Evolutionary conservation across 441 rosid genomes (phyloP).

Genomic region (Mallotus japonicus): DNA sequence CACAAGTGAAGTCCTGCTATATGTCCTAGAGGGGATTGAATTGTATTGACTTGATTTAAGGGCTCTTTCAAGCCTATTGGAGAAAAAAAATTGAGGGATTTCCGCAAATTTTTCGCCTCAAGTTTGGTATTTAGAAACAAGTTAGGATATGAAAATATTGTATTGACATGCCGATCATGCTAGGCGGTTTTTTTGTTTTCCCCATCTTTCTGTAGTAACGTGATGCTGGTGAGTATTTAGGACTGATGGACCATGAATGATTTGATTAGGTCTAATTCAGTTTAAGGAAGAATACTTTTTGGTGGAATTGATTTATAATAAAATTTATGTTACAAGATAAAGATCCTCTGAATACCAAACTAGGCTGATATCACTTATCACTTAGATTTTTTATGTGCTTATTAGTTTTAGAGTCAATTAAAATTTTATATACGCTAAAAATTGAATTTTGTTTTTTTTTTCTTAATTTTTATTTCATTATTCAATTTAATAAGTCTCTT

Average conservation of each 20-base stretch:
- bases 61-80: neutral
- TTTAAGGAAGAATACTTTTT: neutral
- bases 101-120: conserved; percentile 3
- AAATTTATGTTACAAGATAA: neutral
- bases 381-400: too few relatives aligned
- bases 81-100: neutral
- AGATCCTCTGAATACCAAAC: too few relatives aligned
- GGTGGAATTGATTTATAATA: neutral
- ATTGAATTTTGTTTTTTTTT: too few relatives aligned
- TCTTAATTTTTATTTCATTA: too few relatives aligned
- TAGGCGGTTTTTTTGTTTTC: neutral
- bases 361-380: too few relatives aligned
- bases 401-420: too few relatives aligned
- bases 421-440: too few relatives aligned
- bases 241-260: neutral
- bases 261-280: neutral
- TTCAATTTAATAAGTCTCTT: too few relatives aligned
- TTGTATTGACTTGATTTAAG: conserved; percentile 1
- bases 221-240: neutral
- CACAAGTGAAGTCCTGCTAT: conserved; percentile 38
- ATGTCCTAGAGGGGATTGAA: neutral
- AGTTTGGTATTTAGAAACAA: conserved; percentile 1
- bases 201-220: neutral
- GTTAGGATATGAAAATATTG: neutral
- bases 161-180: neutral